Percentiles rank a stretch among this genome's conserved stretches.
phyloP scores from a whole-genome alignment of 306 rosid species.

The cucumber (Cucumis sativus) region Cucumber_9930_V3 NC_026660.2:211501-212000 shows the following conservation, averaged over 20 bases:
- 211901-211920: too few species aligned
- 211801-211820: too few species aligned
- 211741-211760: not conserved
- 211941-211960: too few species aligned
- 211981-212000: not conserved
- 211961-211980: too few species aligned
- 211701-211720: constrained; percentile 30
- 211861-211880: too few species aligned
- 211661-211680: constrained; percentile 81
- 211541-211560: constrained; percentile 88
- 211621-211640: too few species aligned
- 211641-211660: constrained; percentile 55
- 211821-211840: too few species aligned
- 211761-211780: not conserved
- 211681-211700: constrained; percentile 70
- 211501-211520: constrained; percentile 69
- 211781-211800: not conserved
- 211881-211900: too few species aligned
- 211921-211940: too few species aligned
- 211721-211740: constrained; percentile 74
- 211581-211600: too few species aligned
- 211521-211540: constrained; percentile 91
- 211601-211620: too few species aligned
- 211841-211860: too few species aligned
- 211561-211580: constrained; percentile 69